Base-by-base conservation (phyloP, 1,284 basidiomycete genomes). In the Melampsora occidentalis region DNA sequence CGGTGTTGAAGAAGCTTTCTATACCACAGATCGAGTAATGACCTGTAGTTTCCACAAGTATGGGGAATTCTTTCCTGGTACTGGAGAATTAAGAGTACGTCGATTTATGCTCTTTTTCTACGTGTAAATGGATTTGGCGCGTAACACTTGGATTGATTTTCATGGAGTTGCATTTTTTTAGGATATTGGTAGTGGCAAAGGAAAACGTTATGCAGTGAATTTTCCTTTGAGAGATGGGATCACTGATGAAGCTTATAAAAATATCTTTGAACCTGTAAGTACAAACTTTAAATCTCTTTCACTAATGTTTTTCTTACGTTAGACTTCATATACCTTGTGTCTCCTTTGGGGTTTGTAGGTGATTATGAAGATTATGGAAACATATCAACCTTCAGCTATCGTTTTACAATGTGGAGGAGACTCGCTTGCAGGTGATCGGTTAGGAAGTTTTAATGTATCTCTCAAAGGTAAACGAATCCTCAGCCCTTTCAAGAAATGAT, bases 321-420 rank as follows among this genome's bases (percentile, higher is more conserved):
- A 35, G 46, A 67, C 28, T 16, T 66, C 31, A 61, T 31, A 39
- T 5, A 42, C n/a, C 68, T 67, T 39, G 20, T 35, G 28, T 28
- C 10, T 53, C 14, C 18, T 10, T 57, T 33, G 14, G 33, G 20
- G 12, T 48, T 69, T 66, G 72, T 80, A 96, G 93, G 92, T 97
- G 42, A 97, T 99, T 80, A 89, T 86, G 79, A 88, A 93, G 84
- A 94, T 99, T 59, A 97, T 99, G 91, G 91, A 97, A 81, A 90
- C 90, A 71, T 99, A 97, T 81, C 90, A 94, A 80, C 97, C 97
- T 0, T 92, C 92, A 3, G 97, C 97, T 0, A 91, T 99, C 67
- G 97, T 99, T 1, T 85, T 99, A 22, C 97, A 99, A 83, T 99
- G 97, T 83, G 97, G 97, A 10, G 95, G 94, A n/a, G 97, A 99